Evolutionary conservation across 2,329 filamentous ascomycete genomes (phyloP).

Genomic region (Cytospora chrysosperma): DNA sequence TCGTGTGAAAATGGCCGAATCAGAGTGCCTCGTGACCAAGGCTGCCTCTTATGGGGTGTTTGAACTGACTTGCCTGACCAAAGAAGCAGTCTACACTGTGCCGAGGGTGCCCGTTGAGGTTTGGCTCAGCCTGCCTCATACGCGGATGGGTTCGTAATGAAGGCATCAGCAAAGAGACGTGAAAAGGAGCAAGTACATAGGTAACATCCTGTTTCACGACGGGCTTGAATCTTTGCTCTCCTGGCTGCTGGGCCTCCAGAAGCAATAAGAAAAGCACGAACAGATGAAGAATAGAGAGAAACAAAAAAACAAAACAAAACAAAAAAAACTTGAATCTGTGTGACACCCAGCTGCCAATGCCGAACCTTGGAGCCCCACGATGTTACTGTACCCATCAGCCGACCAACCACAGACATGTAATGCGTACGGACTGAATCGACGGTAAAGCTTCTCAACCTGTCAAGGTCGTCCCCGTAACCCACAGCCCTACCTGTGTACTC

Average conservation of each 20-base stretch:
- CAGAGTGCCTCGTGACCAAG: neutral
- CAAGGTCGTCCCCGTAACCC: no score
- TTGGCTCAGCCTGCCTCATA: no score
- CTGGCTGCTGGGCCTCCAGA: neutral
- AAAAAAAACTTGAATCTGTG: neutral
- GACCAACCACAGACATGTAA: no score
- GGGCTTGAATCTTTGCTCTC: neutral
- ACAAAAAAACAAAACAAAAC: neutral
- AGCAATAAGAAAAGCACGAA: neutral
- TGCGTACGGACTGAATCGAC: no score
- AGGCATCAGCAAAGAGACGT: no score
- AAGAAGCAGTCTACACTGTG: no score
- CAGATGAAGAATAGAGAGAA: neutral
- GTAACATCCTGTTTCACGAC: neutral
- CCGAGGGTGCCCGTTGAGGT: no score
- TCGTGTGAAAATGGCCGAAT: neutral
- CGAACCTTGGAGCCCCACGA: neutral
- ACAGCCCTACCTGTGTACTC: constrained; percentile 10
- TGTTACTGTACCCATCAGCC: neutral
- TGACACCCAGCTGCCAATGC: neutral
- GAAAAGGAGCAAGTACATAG: no score
- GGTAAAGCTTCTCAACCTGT: neutral
- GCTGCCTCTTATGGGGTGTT: neutral
- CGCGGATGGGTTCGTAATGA: neutral
- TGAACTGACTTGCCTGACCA: neutral